These are phyloP conservation scores for Meyerozyma sp. DNA, from an alignment of 1,139 yeast species.

Conservation along the genomic window DNA sequence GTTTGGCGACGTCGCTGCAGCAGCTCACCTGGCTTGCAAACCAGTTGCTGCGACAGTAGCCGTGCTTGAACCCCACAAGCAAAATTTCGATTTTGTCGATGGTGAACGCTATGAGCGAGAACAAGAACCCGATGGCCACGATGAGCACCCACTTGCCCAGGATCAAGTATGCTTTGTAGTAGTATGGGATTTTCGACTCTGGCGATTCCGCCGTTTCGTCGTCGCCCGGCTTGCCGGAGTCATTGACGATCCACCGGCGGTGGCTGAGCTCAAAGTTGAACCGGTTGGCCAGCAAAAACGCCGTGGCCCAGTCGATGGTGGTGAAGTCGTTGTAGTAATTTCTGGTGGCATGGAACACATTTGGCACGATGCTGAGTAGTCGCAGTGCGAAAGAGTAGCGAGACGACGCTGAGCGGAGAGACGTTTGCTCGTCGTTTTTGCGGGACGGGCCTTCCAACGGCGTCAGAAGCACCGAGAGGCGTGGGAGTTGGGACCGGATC, in stretches of 20 bases:
- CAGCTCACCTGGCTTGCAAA: conserved; percentile 42
- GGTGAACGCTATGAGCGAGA: conserved; percentile 47
- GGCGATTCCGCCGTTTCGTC: conserved; percentile 1
- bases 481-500: not conserved
- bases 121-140: conserved; percentile 41
- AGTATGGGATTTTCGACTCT: conserved; percentile 16
- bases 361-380: conserved; percentile 14
- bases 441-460: not conserved
- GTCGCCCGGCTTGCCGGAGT: conserved; percentile 1
- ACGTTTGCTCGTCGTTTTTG: not conserved
- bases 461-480: not conserved
- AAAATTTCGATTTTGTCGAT: conserved; percentile 48
- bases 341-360: conserved; percentile 16
- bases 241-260: conserved; percentile 20
- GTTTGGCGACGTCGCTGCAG: conserved; percentile 18
- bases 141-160: conserved; percentile 48
- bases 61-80: conserved; percentile 50
- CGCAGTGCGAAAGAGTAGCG: conserved; percentile 13
- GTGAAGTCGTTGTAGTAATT: conserved; percentile 59
- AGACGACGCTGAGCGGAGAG: not conserved
- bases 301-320: conserved; percentile 65
- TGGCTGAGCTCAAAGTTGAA: conserved; percentile 34
- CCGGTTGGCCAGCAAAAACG: conserved; percentile 42
- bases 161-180: conserved; percentile 19
- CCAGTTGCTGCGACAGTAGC: conserved; percentile 49